These are phyloP conservation scores for Colletotrichum lini DNA, from an alignment of 2,329 filamentous ascomycete genomes.

Conservation along the genomic window DNA sequence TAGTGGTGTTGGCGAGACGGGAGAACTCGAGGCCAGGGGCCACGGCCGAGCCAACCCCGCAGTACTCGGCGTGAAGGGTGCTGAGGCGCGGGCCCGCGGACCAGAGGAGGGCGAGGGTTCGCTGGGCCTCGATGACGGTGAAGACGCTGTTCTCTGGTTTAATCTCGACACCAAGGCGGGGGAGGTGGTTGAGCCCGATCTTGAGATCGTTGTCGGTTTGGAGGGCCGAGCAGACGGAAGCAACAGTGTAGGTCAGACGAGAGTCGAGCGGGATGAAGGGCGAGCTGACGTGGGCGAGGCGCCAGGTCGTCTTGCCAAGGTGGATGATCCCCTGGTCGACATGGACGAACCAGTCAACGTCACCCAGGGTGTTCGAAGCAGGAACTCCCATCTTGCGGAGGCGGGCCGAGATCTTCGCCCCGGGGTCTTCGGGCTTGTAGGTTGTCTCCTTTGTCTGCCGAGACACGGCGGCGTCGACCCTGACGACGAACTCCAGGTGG, in stretches of 20 bases:
- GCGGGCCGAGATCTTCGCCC: background rate
- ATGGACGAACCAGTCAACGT: background rate
- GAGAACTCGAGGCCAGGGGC: conserved; percentile 30
- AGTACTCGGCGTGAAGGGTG: conserved; percentile 18
- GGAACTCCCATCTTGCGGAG: background rate
- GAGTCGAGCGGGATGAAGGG: background rate
- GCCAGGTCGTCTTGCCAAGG: background rate
- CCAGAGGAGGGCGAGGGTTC: conserved; percentile 25
- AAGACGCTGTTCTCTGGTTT: conserved; percentile 1
- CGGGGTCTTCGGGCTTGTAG: no score
- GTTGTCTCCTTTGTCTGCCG: background rate
- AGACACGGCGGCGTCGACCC: background rate
- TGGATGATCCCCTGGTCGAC: background rate
- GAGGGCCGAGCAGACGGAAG: background rate
- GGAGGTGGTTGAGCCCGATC: conserved; percentile 5
- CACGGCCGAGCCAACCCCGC: background rate
- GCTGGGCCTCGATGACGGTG: conserved; percentile 1
- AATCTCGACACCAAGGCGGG: conserved; percentile 14
- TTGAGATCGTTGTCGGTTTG: background rate
- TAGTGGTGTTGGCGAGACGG: background rate
- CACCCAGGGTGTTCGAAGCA: no score
- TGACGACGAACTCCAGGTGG: background rate
- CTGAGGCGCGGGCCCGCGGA: conserved; percentile 5
- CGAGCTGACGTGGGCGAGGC: conserved; percentile 11
- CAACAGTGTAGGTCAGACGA: background rate